Base-by-base conservation (phyloP, 352 stramenopile species). In the Phytophthora litchii region DNA sequence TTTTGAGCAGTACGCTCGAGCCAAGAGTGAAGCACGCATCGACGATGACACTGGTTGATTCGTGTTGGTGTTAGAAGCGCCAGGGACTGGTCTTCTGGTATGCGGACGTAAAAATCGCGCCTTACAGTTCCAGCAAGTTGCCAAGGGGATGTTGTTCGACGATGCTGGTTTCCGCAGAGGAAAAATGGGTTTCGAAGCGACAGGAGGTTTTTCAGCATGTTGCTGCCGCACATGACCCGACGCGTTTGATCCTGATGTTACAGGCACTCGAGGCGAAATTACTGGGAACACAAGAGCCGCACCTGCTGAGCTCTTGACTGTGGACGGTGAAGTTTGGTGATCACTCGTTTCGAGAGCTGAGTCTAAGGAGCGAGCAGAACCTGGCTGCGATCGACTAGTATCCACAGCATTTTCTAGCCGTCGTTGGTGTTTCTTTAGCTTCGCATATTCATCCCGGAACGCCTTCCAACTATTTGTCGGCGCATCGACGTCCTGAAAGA, bases 111-210 rank as follows among this genome's bases (percentile, higher is more conserved):
- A 70, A 36, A 88, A 90, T 7, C 77, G 67, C 9, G 70, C 44
- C 19, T 80, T 80, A 47, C 80, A 90, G 55, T 83, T 86, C 80
- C 80, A 90, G 40, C 78, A 90, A 7, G 76, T 86, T 14, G 54
- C 67, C 43, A 85, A 60, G 23, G 63, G 76, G 19, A 73, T 60
- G n/a, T 73, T 73, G 8, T 54, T 61, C 31, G 53, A 54, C 14
- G 62, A 54, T 2, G 56, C 64, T 8, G 64, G 54, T 14, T 81
- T 83, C 10, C 68, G 66, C 16, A 67, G 23, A 2, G 49, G 52
- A 14, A 70, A 65, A 4, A 36, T 35, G 2, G 36, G 45, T n/a
- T 37, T 74, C 29, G 48, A 62, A 23, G 14, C 20, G 19, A 48
- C 55, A 5, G 53, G 40, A 38, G 44, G 41, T 48, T 47, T 69